Conservation (phyloP, 495 filamentous ascomycete genomes). For the Hyaloscypha finlandica region DNA sequence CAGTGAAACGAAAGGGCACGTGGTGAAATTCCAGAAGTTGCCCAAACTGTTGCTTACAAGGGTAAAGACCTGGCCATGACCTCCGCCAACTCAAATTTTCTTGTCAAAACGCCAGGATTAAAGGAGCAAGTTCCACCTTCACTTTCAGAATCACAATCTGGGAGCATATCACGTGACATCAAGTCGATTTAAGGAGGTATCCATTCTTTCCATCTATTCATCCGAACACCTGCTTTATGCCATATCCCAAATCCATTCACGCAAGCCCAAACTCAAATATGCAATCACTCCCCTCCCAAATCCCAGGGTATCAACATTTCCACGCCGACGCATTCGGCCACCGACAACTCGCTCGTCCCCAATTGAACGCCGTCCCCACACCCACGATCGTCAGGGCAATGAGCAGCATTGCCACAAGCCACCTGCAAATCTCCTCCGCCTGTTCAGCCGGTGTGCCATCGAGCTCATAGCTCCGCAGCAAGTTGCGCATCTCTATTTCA, state of each 20-base stretch:
- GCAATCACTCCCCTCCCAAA: neutral
- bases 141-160: too few relatives aligned
- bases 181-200: neutral
- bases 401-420: constrained; percentile 31
- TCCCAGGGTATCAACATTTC: constrained; percentile 20
- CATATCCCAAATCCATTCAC: neutral
- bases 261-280: neutral
- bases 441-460: constrained; percentile 21
- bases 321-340: constrained; percentile 16
- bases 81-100: too few relatives aligned
- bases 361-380: constrained; percentile 30
- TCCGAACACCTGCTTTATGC: neutral
- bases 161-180: too few relatives aligned
- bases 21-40: too few relatives aligned
- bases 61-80: too few relatives aligned
- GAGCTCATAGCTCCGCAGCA: constrained; percentile 12
- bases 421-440: constrained; percentile 31
- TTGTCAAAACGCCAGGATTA: too few relatives aligned
- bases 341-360: constrained; percentile 27
- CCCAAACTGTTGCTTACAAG: too few relatives aligned
- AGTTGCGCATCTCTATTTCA: constrained; percentile 18
- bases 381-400: constrained; percentile 24
- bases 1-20: too few relatives aligned
- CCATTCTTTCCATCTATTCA: neutral
- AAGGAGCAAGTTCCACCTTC: too few relatives aligned